Base-by-base conservation (phyloP, 2,329 filamentous ascomycete species). In the Allantophomopsis cytisporea region DNA sequence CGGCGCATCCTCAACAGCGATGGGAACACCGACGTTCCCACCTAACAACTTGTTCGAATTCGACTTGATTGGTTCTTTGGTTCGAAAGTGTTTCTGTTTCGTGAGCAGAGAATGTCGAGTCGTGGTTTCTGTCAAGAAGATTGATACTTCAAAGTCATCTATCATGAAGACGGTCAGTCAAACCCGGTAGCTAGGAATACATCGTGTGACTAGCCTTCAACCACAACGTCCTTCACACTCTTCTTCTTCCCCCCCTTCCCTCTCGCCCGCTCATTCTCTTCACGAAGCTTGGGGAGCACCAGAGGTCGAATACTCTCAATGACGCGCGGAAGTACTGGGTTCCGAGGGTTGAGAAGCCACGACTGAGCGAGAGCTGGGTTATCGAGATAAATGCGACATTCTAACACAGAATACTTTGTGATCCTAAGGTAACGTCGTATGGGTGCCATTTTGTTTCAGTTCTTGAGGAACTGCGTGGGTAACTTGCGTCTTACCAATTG, bases 131-230 rank as follows among this genome's bases (percentile, higher is more conserved):
- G 84, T 93, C 47, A 98, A 67, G 61, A 95, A 96, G 47, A 98
- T 83, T 31, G 87, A 84, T 12, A 95, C 86, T 55, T 96, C 87
- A 55, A 95, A 98, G 49, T 94, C 89, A 59, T 95, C 89, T 91
- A 43, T 39, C 23, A 13, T 14, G 21, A 14, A 39, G 14, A 23
- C 39, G 18, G 18, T 50, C 38, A 54, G 47, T 38, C 36, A 36
- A 20, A 28, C 7, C 18, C 14, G 21, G 17, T 12, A 21, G 7
- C 14, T 14, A 35, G 18, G 17, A 36, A 23, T 43, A 8, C 37
- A 36, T 13, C 30, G 33, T 41, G 23, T 37, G 33, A 56, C 68
- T 44, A 59, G 89, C 87, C 87, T 68, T 83, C 68, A 10, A 75
- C 67, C 13, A 95, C 76, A 1, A 94, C 80, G 68, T 96, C 91